phyloP scores from a whole-genome alignment of 805 yeast genomes.

The Lachancea quebecensis region DNA sequence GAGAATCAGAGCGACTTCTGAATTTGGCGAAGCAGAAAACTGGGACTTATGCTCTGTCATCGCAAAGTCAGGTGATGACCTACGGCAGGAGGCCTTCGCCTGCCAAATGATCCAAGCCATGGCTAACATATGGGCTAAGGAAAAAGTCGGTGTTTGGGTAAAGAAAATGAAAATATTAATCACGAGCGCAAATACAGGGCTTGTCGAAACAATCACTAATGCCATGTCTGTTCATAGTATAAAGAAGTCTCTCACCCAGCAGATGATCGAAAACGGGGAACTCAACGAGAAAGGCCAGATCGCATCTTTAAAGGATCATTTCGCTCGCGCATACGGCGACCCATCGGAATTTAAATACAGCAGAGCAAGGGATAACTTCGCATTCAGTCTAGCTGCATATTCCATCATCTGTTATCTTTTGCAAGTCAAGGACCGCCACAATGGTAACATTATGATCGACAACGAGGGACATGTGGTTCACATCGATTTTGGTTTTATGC shows the following conservation, averaged over 20 bases:
- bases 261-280: slow-evolving; percentile 58
- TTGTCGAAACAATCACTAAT: slow-evolving; percentile 93
- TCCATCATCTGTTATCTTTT: slow-evolving; percentile 83
- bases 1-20: slow-evolving; percentile 70
- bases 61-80: slow-evolving; percentile 92
- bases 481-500: slow-evolving; percentile 90
- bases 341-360: slow-evolving; percentile 46
- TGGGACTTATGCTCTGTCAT: slow-evolving; percentile 97
- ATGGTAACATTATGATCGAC: slow-evolving; percentile 96
- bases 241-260: slow-evolving; percentile 81
- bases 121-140: slow-evolving; percentile 73
- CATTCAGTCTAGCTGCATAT: slow-evolving; percentile 82
- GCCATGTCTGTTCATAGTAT: slow-evolving; percentile 92
- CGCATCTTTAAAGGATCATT: slow-evolving; percentile 73
- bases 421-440: slow-evolving; percentile 94
- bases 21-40: slow-evolving; percentile 77
- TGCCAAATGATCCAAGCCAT: slow-evolving; percentile 87
- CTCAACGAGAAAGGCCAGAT: slow-evolving; percentile 57
- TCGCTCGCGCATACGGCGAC: slow-evolving; percentile 66
- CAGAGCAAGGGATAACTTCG: slow-evolving; percentile 79
- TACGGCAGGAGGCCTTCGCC: slow-evolving; percentile 96
- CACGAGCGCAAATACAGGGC: slow-evolving; percentile 84
- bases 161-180: slow-evolving; percentile 87
- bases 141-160: slow-evolving; percentile 76
- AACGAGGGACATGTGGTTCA: slow-evolving; percentile 92